Evolutionary conservation across 75 land plant genomes (phyloP).

Genomic region (Ceratopteris richardii): DNA sequence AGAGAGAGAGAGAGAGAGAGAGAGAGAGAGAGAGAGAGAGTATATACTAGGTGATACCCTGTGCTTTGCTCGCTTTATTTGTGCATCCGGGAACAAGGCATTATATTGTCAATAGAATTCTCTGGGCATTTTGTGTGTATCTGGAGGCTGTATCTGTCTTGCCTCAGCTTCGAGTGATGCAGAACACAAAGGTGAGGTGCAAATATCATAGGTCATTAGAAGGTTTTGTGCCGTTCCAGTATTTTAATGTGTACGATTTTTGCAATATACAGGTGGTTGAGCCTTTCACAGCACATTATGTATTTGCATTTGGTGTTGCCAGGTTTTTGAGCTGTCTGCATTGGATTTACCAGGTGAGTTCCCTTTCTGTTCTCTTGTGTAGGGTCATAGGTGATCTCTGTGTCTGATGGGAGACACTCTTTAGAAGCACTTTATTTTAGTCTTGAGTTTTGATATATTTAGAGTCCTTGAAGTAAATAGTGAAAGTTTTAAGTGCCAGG

Average conservation of each 20-base stretch:
- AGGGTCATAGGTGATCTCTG: too few relatives aligned
- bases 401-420: background rate
- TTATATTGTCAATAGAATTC: conserved; percentile 39
- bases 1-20: too few relatives aligned
- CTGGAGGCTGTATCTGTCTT: conserved; percentile 65
- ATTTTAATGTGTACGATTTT: background rate
- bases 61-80: conserved; percentile 42
- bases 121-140: too few relatives aligned
- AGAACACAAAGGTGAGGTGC: conserved; percentile 53
- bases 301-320: conserved; percentile 67
- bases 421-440: background rate
- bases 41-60: conserved; percentile 59
- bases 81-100: conserved; percentile 56
- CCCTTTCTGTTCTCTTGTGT: too few relatives aligned
- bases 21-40: too few relatives aligned
- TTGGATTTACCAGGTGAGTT: conserved; percentile 60
- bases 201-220: too few relatives aligned
- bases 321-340: conserved; percentile 73
- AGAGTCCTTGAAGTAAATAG: background rate
- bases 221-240: background rate
- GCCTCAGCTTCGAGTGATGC: conserved; percentile 77
- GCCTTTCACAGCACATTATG: conserved; percentile 74
- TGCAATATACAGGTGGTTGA: conserved; percentile 47
- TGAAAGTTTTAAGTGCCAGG: background rate
- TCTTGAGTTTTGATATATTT: background rate